Evolutionary conservation across 2,329 filamentous ascomycete species (phyloP), one percentile per base, ranked within the genome.

Genomic region (Diplodia mutila): DNA sequence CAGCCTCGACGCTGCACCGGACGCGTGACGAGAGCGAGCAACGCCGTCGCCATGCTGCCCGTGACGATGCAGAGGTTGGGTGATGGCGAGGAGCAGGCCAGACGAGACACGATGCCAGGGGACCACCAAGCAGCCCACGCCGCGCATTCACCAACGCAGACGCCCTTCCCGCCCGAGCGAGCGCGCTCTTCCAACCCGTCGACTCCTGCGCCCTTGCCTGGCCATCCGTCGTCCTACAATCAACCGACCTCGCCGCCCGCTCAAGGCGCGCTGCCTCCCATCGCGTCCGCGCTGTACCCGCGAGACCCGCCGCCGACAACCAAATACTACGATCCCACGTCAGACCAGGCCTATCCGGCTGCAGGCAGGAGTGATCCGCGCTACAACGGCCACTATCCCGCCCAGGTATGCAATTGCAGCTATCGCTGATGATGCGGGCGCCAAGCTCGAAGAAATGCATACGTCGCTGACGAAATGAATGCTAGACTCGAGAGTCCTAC

Each of bases 301-400:
- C 80, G 80, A 74, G 79, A 80, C 69, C 75, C 74, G 69, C 74
- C 78, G n/a, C 73, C 78, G n/a, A 72, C 76, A 21, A 79, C 80
- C 65, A 79, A 79, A 73, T 84, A 84, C 77, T 84, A 84, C 76
- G 83, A 84, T 73, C 83, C 82, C 8, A 82, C 80, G 51, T 80
- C 79, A 67, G 82, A 84, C 71, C 78, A 80, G 73, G 79, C 80
- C 71, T 72, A 76, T 68, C 73, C 74, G 69, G 52, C 69, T 69
- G 39, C 76, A 76, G 74, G 67, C 48, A 75, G 77, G 51, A 68
- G 71, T 68, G 71, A 73, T 52, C 71, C 75, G 72, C 75, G 76
- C 57, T 78, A 75, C 72, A 74, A 79, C 55, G 69, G 61, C 61
- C 74, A 75, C 67, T 77, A 76, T 68, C 71, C 74, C 67, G 71